Evolutionary conservation across 179 eudicot genomes (phyloP).

Genomic region (Kewa caespitosa): DNA sequence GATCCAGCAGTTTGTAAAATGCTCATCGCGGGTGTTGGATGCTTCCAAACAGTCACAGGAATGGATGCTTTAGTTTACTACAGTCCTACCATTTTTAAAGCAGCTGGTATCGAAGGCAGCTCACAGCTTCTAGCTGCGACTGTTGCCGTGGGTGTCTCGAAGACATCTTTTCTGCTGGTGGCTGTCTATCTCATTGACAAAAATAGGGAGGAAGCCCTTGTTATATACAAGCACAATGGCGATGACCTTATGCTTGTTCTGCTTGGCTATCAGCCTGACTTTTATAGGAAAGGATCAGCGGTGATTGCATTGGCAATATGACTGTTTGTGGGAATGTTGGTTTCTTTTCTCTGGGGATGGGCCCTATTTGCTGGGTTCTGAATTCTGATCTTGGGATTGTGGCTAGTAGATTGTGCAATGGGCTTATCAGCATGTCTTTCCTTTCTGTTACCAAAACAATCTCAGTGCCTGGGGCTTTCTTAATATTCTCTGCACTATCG

Average conservation of each 20-base stretch:
- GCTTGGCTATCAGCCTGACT: neutral
- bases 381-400: constrained; percentile 17
- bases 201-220: constrained; percentile 1
- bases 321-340: constrained; percentile 17
- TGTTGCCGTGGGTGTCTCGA: constrained; percentile 14
- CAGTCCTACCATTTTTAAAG: constrained; percentile 6
- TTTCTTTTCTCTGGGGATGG: constrained; percentile 16
- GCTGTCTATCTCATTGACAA: constrained; percentile 7
- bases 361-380: constrained; percentile 24
- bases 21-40: constrained; percentile 16
- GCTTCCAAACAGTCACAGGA: constrained; percentile 11
- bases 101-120: constrained; percentile 5
- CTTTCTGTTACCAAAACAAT: neutral
- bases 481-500: neutral
- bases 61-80: constrained; percentile 11
- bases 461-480: constrained; percentile 5
- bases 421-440: constrained; percentile 18
- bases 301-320: neutral
- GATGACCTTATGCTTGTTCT: constrained; percentile 6
- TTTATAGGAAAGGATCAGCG: constrained; percentile 5
- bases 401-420: constrained; percentile 14
- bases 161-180: neutral
- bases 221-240: neutral
- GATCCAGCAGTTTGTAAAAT: constrained; percentile 15
- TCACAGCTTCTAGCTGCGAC: constrained; percentile 2